These are phyloP conservation scores for Sparassis latifolia DNA, from an alignment of 1,284 basidiomycete genomes.

Conservation along the genomic window DNA sequence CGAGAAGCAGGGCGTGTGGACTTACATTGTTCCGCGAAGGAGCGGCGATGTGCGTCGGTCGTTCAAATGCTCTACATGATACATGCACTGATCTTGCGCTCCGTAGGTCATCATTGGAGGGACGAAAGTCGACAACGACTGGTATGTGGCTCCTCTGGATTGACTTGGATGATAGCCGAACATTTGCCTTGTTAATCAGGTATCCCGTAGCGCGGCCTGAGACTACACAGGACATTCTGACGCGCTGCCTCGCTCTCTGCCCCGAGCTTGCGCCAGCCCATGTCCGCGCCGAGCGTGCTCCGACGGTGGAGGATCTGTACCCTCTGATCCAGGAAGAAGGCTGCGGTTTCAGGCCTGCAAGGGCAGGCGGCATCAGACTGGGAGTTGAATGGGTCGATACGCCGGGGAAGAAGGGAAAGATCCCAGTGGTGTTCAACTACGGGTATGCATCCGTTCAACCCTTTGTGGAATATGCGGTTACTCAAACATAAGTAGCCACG, in stretches of 20 bases:
- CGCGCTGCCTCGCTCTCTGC: slow-evolving; percentile 47
- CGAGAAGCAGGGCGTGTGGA: slow-evolving; percentile 41
- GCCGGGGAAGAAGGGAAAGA: slow-evolving; percentile 12
- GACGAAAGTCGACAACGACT: slow-evolving; percentile 54
- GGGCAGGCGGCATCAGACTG: slow-evolving; percentile 41
- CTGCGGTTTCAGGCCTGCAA: slow-evolving; percentile 44
- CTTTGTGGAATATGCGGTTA: not conserved
- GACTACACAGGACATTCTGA: slow-evolving; percentile 55
- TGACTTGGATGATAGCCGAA: not conserved
- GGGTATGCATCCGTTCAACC: slow-evolving; percentile 18
- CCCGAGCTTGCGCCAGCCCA: slow-evolving; percentile 65
- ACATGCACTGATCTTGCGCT: not conserved
- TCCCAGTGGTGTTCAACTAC: slow-evolving; percentile 41
- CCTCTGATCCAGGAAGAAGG: slow-evolving; percentile 62
- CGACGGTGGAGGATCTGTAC: slow-evolving; percentile 58
- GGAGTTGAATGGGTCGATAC: slow-evolving; percentile 28
- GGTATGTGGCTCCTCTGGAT: slow-evolving; percentile 31
- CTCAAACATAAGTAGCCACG: slow-evolving; percentile 28
- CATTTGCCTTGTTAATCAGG: slow-evolving; percentile 25
- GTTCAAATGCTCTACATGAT: not conserved
- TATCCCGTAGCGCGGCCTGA: slow-evolving; percentile 52
- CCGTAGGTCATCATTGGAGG: slow-evolving; percentile 61
- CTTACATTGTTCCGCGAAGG: slow-evolving; percentile 67
- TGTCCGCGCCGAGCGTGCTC: slow-evolving; percentile 37
- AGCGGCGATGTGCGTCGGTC: slow-evolving; percentile 18